Conservation (phyloP, 1,139 yeast species). For the Suhomyces guaymorum region DNA sequence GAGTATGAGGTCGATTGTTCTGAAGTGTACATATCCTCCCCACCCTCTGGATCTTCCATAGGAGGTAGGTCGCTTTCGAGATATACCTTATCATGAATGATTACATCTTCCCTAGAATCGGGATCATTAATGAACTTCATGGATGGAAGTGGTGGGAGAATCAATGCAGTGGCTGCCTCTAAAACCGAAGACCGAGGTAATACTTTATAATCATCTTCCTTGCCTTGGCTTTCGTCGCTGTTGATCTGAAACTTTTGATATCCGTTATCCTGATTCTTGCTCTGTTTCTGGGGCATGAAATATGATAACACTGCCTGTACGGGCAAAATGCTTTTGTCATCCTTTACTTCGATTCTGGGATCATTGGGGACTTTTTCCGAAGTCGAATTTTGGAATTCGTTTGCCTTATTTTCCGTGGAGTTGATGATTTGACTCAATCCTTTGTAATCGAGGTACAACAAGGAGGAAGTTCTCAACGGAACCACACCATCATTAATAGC, state of each 20-base stretch:
- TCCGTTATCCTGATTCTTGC: conserved; percentile 23
- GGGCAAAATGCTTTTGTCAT: conserved; percentile 30
- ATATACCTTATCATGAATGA: conserved; percentile 45
- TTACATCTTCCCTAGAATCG: conserved; percentile 35
- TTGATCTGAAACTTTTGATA: conserved; percentile 21
- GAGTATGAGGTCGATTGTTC: conserved; percentile 9
- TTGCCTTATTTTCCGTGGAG: conserved; percentile 11
- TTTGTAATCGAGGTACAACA: conserved; percentile 65
- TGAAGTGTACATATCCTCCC: neutral
- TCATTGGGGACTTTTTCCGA: conserved; percentile 12
- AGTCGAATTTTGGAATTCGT: conserved; percentile 5
- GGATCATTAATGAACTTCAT: conserved; percentile 67
- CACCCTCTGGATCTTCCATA: neutral
- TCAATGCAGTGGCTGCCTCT: conserved; percentile 77
- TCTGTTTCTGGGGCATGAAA: conserved; percentile 48
- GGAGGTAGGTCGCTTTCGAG: conserved; percentile 37
- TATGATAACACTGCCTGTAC: conserved; percentile 48
- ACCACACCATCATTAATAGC: conserved; percentile 90
- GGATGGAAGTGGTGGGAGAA: conserved; percentile 88
- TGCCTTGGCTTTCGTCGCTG: conserved; percentile 16
- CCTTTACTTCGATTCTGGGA: conserved; percentile 5
- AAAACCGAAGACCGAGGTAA: conserved; percentile 74
- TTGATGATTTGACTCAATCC: conserved; percentile 29
- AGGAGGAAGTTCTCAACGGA: conserved; percentile 79
- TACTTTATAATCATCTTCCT: conserved; percentile 20